A percentile compares a stretch with the other conserved stretches of the same genome.
Evolutionary conservation across 768 basidiomycete species (phyloP).

Genomic region (Pluteus cervinus): DNA sequence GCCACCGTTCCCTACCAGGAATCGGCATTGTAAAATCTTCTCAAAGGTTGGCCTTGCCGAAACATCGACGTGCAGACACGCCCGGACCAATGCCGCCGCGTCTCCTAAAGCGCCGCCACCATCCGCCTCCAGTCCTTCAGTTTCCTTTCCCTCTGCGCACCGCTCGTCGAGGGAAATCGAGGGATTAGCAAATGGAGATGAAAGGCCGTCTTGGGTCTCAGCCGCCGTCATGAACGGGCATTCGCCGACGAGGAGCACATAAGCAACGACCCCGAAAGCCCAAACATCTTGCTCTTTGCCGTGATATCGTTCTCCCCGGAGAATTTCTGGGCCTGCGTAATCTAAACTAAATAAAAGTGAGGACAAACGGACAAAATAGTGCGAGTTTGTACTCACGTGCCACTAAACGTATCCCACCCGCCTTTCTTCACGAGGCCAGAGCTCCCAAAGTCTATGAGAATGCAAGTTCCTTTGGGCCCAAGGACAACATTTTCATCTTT

Average conservation of each 20-base stretch:
- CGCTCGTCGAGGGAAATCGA: conserved; percentile 75
- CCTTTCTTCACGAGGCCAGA: conserved; percentile 77
- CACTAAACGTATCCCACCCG: conserved; percentile 90
- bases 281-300: conserved; percentile 98
- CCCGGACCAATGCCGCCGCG: conserved; percentile 76
- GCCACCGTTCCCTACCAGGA: conserved; percentile 71
- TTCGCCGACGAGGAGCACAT: conserved; percentile 88
- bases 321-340: conserved; percentile 95
- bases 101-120: conserved; percentile 82
- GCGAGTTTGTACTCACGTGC: conserved; percentile 59
- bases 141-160: conserved; percentile 68
- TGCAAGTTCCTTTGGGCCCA: conserved; percentile 73
- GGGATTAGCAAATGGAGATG: conserved; percentile 69
- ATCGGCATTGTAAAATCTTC: conserved; percentile 69
- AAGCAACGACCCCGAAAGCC: conserved; percentile 96
- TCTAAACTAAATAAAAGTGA: conserved; percentile 51
- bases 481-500: conserved; percentile 97
- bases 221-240: conserved; percentile 89
- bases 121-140: conserved; percentile 71
- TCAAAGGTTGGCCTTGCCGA: conserved; percentile 82
- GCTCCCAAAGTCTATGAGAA: conserved; percentile 96
- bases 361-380: conserved; percentile 4
- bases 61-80: conserved; percentile 80
- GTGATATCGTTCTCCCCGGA: conserved; percentile 89
- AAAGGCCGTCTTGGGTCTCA: conserved; percentile 83